Conservation (phyloP, 164 flowering plant genomes). For the Santalum album region DNA sequence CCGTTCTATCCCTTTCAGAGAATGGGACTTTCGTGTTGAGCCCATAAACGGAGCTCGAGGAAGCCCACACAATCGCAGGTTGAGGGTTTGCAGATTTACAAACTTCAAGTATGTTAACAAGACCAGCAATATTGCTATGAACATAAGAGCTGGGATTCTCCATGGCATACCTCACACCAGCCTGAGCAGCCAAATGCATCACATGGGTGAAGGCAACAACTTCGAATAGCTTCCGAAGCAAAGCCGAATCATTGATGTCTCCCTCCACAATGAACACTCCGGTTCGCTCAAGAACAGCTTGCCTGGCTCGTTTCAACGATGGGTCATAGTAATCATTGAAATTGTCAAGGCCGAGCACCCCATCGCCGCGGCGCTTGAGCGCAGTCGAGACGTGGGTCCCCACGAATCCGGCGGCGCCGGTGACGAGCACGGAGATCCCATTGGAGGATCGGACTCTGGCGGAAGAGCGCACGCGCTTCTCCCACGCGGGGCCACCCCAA, state of each 20-base stretch:
- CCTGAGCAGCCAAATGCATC: slow-evolving; percentile 94
- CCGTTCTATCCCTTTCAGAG: slow-evolving; percentile 78
- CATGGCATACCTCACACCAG: slow-evolving; percentile 93
- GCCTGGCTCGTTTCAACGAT: slow-evolving; percentile 64
- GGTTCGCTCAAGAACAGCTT: slow-evolving; percentile 48
- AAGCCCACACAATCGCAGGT: slow-evolving; percentile 93
- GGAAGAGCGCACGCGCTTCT: slow-evolving; percentile 59
- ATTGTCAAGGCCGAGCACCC: slow-evolving; percentile 76
- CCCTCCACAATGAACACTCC: slow-evolving; percentile 90
- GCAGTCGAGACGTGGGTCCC: slow-evolving; percentile 79
- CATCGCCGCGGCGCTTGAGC: slow-evolving; percentile 78
- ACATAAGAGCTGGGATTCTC: slow-evolving; percentile 83
- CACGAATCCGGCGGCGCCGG: slow-evolving; percentile 93
- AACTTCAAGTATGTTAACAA: slow-evolving; percentile 68
- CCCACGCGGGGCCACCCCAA: slow-evolving; percentile 69
- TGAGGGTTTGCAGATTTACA: slow-evolving; percentile 81
- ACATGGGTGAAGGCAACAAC: slow-evolving; percentile 78
- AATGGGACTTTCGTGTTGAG: slow-evolving; percentile 80
- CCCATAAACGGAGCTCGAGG: slow-evolving; percentile 86
- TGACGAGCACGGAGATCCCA: slow-evolving; percentile 71
- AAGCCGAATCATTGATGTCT: slow-evolving; percentile 59
- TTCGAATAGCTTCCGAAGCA: slow-evolving; percentile 62
- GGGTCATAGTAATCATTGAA: slow-evolving; percentile 87
- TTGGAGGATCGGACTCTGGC: slow-evolving; percentile 46
- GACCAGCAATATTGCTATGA: slow-evolving; percentile 85